A percentile compares a stretch with the other conserved stretches of the same genome.
phyloP scores from a whole-genome alignment of 371 early-diverging fungal genomes.

The Chytridiales sp. region DNA sequence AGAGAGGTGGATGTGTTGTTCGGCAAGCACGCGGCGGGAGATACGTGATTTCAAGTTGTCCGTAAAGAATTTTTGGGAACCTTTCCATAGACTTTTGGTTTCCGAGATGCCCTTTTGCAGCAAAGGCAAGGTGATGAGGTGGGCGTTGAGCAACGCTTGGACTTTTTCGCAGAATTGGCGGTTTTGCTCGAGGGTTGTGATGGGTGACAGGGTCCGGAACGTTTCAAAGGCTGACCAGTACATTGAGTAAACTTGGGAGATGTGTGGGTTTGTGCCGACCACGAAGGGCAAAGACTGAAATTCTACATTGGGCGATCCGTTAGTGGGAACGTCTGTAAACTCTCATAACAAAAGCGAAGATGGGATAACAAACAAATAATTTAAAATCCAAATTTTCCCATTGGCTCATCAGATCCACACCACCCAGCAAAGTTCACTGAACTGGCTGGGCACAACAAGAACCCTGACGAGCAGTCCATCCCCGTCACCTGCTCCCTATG shows the following conservation, averaged over 20 bases:
- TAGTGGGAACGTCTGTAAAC: too few species aligned
- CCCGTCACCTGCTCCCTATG: too few species aligned
- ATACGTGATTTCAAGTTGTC: conserved; percentile 77
- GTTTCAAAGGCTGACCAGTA: conserved; percentile 80
- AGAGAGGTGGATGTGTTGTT: conserved; percentile 79
- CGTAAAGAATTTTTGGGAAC: conserved; percentile 70
- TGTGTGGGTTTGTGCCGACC: conserved; percentile 79
- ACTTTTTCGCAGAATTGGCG: conserved; percentile 56
- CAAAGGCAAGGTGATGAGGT: conserved; percentile 66
- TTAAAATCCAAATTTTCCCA: too few species aligned
- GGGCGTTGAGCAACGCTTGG: conserved; percentile 51
- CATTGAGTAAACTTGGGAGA: conserved; percentile 70
- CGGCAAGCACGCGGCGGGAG: conserved; percentile 77
- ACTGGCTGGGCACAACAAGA: too few species aligned
- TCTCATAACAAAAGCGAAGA: too few species aligned
- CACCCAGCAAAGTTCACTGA: too few species aligned
- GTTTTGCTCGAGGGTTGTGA: conserved; percentile 61
- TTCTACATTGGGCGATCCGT: conserved; percentile 36
- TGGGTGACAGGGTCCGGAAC: conserved; percentile 57
- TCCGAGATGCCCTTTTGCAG: conserved; percentile 70
- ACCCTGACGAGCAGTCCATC: too few species aligned
- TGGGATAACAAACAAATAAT: too few species aligned
- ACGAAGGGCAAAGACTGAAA: conserved; percentile 85
- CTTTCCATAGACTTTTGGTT: conserved; percentile 45
- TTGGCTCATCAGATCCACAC: too few species aligned